Evolutionary conservation across 352 stramenopile genomes (phyloP).

Genomic region (Plasmopara halstedii): DNA sequence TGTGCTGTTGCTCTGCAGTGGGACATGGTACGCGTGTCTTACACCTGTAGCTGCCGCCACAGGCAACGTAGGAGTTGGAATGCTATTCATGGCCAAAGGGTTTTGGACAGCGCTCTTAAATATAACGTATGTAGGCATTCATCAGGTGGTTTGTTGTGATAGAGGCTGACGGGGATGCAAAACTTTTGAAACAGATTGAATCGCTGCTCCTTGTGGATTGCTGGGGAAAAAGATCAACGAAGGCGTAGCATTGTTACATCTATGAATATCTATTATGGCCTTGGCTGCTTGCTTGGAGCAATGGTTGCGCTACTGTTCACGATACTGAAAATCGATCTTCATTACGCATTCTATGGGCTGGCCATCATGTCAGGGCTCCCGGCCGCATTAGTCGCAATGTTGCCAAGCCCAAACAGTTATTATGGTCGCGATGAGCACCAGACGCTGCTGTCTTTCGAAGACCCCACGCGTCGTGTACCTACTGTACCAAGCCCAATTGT

Average conservation of each 20-base stretch:
- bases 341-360: constrained; percentile 53
- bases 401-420: constrained; percentile 33
- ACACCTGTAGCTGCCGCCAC: constrained; percentile 45
- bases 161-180: background rate
- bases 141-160: background rate
- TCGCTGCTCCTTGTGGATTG: constrained; percentile 60
- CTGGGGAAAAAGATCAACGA: constrained; percentile 56
- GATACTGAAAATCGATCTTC: constrained; percentile 39
- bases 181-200: constrained; percentile 33
- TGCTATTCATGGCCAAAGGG: constrained; percentile 72
- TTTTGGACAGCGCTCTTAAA: constrained; percentile 70
- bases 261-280: constrained; percentile 64
- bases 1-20: constrained; percentile 44
- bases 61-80: constrained; percentile 52
- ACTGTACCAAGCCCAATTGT: constrained; percentile 74
- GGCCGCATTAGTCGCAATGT: constrained; percentile 27
- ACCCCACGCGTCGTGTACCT: constrained; percentile 64
- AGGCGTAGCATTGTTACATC: constrained; percentile 66
- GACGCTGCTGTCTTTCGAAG: constrained; percentile 57
- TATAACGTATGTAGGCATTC: constrained; percentile 41
- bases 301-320: constrained; percentile 40
- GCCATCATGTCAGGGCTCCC: constrained; percentile 38
- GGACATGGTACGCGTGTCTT: constrained; percentile 61
- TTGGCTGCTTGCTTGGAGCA: constrained; percentile 51
- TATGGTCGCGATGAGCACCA: constrained; percentile 54